A percentile compares a stretch with the other conserved stretches of the same genome.
phyloP scores from a whole-genome alignment of 495 filamentous ascomycete genomes.

The Lasiosphaeriaceae sp. region DNA sequence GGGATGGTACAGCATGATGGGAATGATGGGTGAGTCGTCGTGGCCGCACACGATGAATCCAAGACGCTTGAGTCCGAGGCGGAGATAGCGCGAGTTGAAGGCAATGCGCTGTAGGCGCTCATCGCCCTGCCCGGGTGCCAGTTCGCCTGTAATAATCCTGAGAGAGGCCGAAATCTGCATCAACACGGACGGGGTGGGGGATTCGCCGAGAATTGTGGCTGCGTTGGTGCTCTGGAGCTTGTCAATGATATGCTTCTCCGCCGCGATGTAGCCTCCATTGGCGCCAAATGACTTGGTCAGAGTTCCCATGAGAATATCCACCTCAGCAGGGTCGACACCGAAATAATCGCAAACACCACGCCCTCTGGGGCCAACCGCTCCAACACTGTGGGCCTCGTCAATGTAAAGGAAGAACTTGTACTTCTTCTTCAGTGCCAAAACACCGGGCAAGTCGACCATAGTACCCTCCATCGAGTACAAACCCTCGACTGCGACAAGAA shows the following conservation, averaged over 20 bases:
- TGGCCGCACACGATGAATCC: slow-evolving; percentile 96
- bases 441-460: slow-evolving; percentile 90
- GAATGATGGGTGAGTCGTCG: slow-evolving; percentile 96
- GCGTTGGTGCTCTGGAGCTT: slow-evolving; percentile 83
- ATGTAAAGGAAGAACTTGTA: slow-evolving; percentile 97
- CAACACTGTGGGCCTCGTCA: slow-evolving; percentile 95
- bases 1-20: slow-evolving; percentile 88
- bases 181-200: slow-evolving; percentile 79
- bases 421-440: slow-evolving; percentile 79
- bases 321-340: slow-evolving; percentile 76
- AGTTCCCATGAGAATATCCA: slow-evolving; percentile 97
- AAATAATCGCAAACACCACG: slow-evolving; percentile 98
- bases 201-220: slow-evolving; percentile 81
- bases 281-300: slow-evolving; percentile 98
- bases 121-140: slow-evolving; percentile 86
- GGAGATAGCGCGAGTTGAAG: slow-evolving; percentile 97
- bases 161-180: slow-evolving; percentile 84
- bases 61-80: slow-evolving; percentile 92
- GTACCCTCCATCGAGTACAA: slow-evolving; percentile 99
- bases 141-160: slow-evolving; percentile 80
- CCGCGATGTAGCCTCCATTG: slow-evolving; percentile 94
- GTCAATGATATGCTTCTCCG: slow-evolving; percentile 85
- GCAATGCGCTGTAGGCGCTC: slow-evolving; percentile 93
- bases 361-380: slow-evolving; percentile 82
- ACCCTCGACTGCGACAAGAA: slow-evolving; percentile 92